phyloP scores from a whole-genome alignment of 805 yeast species.

The Pichia nanzhaoensis region DNA sequence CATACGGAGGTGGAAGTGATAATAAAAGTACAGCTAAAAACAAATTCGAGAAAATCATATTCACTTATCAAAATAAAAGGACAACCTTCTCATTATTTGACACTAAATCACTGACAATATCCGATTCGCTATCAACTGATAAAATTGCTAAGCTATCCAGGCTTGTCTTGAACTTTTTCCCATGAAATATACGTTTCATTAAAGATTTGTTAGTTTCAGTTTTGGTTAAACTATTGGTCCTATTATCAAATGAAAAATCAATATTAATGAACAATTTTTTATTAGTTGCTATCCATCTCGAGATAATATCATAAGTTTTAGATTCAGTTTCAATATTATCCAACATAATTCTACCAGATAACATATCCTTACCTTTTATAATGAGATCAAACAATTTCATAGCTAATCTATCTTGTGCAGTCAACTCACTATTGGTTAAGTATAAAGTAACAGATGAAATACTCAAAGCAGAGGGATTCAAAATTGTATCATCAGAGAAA shows the following conservation, averaged over 20 bases:
- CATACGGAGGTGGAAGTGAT: background rate
- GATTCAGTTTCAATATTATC: constrained; percentile 2
- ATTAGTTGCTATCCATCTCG: constrained; percentile 1
- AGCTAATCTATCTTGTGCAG: constrained; percentile 19
- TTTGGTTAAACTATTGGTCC: background rate
- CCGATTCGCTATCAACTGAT: constrained; percentile 10
- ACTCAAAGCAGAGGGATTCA: constrained; percentile 25
- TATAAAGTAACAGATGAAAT: constrained; percentile 21
- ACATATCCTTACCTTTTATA: constrained; percentile 17
- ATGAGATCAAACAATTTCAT: constrained; percentile 21
- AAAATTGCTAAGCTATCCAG: constrained; percentile 22
- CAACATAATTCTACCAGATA: constrained; percentile 7
- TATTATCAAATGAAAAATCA: constrained; percentile 4
- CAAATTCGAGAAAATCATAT: background rate
- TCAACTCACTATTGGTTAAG: constrained; percentile 15
- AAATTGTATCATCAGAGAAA: constrained; percentile 23
- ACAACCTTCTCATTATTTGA: constrained; percentile 21
- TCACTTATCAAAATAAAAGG: constrained; percentile 16
- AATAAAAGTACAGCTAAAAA: background rate
- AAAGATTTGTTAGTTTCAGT: constrained; percentile 4
- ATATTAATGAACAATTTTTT: constrained; percentile 3
- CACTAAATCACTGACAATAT: constrained; percentile 16
- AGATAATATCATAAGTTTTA: background rate
- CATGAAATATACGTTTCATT: constrained; percentile 8
- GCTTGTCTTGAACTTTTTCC: constrained; percentile 1